A percentile compares a stretch with the other conserved stretches of the same genome.
Conservation (phyloP, 495 filamentous ascomycete genomes). For the Daldinia vernicosa region DNA sequence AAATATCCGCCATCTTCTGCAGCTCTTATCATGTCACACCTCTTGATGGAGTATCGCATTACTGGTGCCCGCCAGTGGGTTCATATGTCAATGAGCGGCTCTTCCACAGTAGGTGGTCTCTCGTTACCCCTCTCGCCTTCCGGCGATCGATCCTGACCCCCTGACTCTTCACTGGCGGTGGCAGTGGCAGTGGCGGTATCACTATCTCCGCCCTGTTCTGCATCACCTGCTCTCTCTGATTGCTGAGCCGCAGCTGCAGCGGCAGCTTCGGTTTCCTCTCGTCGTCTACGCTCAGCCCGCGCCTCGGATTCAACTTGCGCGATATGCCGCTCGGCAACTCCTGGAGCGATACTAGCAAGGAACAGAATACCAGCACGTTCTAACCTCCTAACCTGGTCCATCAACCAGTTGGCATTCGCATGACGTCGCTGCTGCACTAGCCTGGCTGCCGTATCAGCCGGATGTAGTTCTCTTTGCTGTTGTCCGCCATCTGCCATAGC, state of each 20-base stretch:
- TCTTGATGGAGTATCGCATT: background rate
- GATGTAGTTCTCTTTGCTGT: conserved; percentile 51
- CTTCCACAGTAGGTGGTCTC: conserved; percentile 12
- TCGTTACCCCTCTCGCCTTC: conserved; percentile 14
- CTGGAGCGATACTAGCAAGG: conserved; percentile 83
- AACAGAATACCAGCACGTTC: conserved; percentile 85
- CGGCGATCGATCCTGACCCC: background rate
- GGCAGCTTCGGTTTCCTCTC: conserved; percentile 57
- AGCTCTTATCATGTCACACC: background rate
- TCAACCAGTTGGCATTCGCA: conserved; percentile 60
- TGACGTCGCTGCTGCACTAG: conserved; percentile 62
- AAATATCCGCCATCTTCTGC: background rate
- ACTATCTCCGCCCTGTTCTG: conserved; percentile 14
- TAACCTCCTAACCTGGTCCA: conserved; percentile 65
- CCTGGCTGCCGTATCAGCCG: conserved; percentile 62
- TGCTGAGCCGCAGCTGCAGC: conserved; percentile 32
- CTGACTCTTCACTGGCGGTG: background rate
- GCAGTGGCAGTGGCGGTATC: background rate
- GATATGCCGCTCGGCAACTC: conserved; percentile 85
- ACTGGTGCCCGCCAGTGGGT: background rate
- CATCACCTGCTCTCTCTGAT: conserved; percentile 7
- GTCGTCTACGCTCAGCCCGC: conserved; percentile 60
- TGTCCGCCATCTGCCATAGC: conserved; percentile 14
- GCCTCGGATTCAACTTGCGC: conserved; percentile 71
- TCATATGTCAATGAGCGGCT: conserved; percentile 22